Percentiles rank a stretch among this genome's conserved stretches.
Conservation (phyloP, 768 basidiomycete species). For the Ramaria sp. region DNA sequence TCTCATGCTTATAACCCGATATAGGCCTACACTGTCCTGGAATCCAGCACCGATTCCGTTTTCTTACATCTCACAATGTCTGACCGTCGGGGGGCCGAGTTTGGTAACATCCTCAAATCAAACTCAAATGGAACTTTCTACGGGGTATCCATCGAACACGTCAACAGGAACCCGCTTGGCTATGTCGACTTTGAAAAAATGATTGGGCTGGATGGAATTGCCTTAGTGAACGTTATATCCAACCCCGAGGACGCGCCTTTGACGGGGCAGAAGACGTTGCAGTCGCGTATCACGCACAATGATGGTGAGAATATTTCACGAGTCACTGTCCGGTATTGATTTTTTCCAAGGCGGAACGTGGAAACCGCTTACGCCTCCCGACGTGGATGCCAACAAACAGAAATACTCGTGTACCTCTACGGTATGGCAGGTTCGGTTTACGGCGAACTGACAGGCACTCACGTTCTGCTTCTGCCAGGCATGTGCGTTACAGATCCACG, state of each 20-base stretch:
- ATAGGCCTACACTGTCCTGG: conserved; percentile 87
- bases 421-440: conserved; percentile 30
- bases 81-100: conserved; percentile 57
- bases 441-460: not conserved
- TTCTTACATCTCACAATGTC: conserved; percentile 97
- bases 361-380: conserved; percentile 73
- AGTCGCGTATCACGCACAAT: conserved; percentile 89
- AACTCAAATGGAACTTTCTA: conserved; percentile 99
- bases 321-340: not conserved
- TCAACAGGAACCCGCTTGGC: conserved; percentile 80
- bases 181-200: conserved; percentile 98
- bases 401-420: conserved; percentile 59
- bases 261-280: conserved; percentile 62
- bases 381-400: conserved; percentile 61
- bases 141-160: conserved; percentile 73
- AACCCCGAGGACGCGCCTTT: conserved; percentile 70
- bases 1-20: not conserved
- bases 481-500: conserved; percentile 86
- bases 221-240: conserved; percentile 80
- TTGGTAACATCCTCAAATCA: conserved; percentile 90
- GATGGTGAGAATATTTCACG: conserved; percentile 52
- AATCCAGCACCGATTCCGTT: conserved; percentile 85
- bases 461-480: conserved; percentile 32
- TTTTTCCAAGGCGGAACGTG: conserved; percentile 64
- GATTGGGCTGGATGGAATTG: conserved; percentile 91